Conservation (phyloP, 2,329 filamentous ascomycete species). For the Alternaria atra region DNA sequence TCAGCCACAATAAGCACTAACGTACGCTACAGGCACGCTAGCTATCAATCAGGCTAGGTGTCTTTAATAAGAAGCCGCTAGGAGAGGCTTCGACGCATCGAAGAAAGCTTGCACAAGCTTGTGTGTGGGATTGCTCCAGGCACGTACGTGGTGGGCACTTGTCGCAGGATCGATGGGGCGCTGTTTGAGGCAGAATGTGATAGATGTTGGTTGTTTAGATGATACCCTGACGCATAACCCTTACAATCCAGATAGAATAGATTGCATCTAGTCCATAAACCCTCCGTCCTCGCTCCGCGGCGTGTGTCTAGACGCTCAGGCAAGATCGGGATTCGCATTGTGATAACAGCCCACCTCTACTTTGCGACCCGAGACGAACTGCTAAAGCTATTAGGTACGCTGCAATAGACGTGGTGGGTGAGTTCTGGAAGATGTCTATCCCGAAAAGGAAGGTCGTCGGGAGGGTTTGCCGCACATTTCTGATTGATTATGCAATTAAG, state of each 20-base stretch:
- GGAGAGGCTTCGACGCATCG: not conserved
- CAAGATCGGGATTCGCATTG: not conserved
- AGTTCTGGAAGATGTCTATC: not conserved
- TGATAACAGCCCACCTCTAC: not conserved
- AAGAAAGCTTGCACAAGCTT: conserved; percentile 2
- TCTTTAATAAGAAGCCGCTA: conserved; percentile 3
- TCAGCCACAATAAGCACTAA: not conserved
- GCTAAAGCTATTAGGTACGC: not conserved
- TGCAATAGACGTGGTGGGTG: not conserved
- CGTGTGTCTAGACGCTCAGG: not conserved
- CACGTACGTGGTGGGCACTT: not conserved
- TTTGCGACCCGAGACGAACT: not conserved
- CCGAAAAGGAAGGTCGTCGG: not conserved
- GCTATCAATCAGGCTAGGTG: not conserved
- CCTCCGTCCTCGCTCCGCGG: not conserved
- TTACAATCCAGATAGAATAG: not conserved
- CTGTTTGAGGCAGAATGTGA: not conserved
- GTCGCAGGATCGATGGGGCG: not conserved
- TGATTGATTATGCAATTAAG: not conserved
- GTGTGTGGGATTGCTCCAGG: not conserved
- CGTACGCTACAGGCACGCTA: not conserved
- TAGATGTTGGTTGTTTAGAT: not conserved
- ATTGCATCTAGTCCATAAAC: not conserved
- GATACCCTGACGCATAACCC: not conserved
- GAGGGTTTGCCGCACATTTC: not conserved